Percentiles rank a stretch among this genome's conserved stretches.
These are phyloP conservation scores for Fusarium solani-melongenae DNA, from an alignment of 2,329 filamentous ascomycete genomes.

Conservation along the genomic window DNA sequence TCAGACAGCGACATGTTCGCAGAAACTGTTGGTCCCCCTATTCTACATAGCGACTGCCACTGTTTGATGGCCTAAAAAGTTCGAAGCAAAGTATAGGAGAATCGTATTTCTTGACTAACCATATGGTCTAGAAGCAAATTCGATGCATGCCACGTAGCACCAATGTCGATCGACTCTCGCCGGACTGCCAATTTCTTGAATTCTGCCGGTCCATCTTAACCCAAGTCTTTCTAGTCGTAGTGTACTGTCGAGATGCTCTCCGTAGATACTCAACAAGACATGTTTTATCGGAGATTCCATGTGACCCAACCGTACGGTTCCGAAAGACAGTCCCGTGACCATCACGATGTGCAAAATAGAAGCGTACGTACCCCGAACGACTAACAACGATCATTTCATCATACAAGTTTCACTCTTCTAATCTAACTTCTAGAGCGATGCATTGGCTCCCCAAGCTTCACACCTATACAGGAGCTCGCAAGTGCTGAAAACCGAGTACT, in stretches of 20 bases:
- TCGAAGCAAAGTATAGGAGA: too few relatives aligned
- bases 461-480: too few relatives aligned
- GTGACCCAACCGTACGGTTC: background rate
- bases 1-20: too few relatives aligned
- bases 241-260: background rate
- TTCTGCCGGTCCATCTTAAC: background rate
- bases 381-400: too few relatives aligned
- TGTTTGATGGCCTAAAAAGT: too few relatives aligned
- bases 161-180: background rate
- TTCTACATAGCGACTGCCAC: too few relatives aligned
- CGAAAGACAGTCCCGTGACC: background rate
- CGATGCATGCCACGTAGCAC: background rate
- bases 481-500: background rate
- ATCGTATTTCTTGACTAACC: background rate
- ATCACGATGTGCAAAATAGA: background rate
- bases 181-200: background rate
- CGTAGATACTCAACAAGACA: background rate
- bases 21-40: too few relatives aligned
- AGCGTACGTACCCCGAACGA: background rate
- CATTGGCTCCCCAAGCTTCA: too few relatives aligned
- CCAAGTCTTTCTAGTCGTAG: too few relatives aligned
- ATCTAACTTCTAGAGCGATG: too few relatives aligned
- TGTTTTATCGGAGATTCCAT: background rate
- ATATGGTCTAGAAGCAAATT: background rate
- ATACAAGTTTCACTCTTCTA: too few relatives aligned